A percentile compares a stretch with the other conserved stretches of the same genome.
Evolutionary conservation across 768 basidiomycete genomes (phyloP).

Genomic region (Strobilomyces dryophilus): DNA sequence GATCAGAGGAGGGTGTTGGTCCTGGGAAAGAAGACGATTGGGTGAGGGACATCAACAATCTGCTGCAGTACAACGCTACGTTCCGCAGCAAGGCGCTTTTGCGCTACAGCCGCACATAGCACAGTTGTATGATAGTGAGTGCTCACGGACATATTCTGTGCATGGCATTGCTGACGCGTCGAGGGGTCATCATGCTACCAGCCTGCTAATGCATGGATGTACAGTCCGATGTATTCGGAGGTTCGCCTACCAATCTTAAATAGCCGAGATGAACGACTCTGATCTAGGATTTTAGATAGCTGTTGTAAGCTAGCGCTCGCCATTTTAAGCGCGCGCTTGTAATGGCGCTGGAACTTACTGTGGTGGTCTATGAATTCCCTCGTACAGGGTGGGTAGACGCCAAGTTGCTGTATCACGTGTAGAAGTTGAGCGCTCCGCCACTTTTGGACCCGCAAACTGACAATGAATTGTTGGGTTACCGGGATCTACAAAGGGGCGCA

Average conservation of each 20-base stretch:
- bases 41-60: conserved; percentile 95
- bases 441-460: too few species aligned
- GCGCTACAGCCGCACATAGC: conserved; percentile 55
- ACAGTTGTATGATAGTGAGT: conserved; percentile 13
- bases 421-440: too few species aligned
- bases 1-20: conserved; percentile 59
- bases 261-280: background rate
- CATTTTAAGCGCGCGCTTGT: background rate
- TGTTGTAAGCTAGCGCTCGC: conserved; percentile 3
- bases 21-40: conserved; percentile 89
- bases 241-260: too few species aligned
- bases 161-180: background rate
- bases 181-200: background rate
- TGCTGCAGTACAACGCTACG: conserved; percentile 92
- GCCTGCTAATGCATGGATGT: conserved; percentile 5
- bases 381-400: too few species aligned
- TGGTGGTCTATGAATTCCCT: background rate
- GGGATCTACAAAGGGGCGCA: too few species aligned
- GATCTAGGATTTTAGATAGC: background rate
- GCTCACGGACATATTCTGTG: background rate
- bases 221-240: background rate
- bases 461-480: too few species aligned
- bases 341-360: background rate
- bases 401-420: too few species aligned
- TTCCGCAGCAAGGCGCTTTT: conserved; percentile 88